Percentiles rank a stretch among this genome's conserved stretches.
These are phyloP conservation scores for Isatis tinctoria DNA, from an alignment of 345 rosid genomes.

Conservation along the genomic window DNA sequence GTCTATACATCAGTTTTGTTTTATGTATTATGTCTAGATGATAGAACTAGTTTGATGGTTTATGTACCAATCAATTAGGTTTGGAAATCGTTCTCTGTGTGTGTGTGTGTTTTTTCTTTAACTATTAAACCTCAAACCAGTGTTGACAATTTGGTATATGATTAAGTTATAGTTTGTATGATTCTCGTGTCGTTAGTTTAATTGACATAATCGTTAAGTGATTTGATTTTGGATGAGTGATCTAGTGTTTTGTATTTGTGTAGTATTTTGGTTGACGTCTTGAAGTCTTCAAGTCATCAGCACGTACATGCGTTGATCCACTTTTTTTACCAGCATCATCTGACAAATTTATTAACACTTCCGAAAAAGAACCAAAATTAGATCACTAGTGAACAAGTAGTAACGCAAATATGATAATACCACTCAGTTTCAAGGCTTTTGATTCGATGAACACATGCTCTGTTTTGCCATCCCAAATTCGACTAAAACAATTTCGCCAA, in stretches of 20 bases:
- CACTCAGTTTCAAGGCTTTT: too few relatives aligned
- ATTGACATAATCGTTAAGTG: not conserved
- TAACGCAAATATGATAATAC: too few relatives aligned
- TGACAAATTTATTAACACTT: too few relatives aligned
- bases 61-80: not conserved
- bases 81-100: not conserved
- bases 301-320: too few relatives aligned
- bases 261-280: not conserved
- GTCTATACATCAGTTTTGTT: not conserved
- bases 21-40: not conserved
- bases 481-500: not conserved
- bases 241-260: too few relatives aligned
- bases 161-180: not conserved
- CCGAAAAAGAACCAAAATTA: too few relatives aligned
- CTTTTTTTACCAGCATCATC: too few relatives aligned
- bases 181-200: not conserved
- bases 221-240: not conserved
- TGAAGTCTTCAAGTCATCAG: not conserved
- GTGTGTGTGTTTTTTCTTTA: not conserved
- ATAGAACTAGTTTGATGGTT: conserved; percentile 4
- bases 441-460: not conserved
- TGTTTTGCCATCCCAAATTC: not conserved
- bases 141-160: not conserved
- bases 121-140: not conserved
- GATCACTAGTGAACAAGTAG: too few relatives aligned